Evolutionary conservation across 192 early-diverging fungal genomes (phyloP), one percentile per base, ranked within the genome.

Genomic region (Helicostylum pulchrum): DNA sequence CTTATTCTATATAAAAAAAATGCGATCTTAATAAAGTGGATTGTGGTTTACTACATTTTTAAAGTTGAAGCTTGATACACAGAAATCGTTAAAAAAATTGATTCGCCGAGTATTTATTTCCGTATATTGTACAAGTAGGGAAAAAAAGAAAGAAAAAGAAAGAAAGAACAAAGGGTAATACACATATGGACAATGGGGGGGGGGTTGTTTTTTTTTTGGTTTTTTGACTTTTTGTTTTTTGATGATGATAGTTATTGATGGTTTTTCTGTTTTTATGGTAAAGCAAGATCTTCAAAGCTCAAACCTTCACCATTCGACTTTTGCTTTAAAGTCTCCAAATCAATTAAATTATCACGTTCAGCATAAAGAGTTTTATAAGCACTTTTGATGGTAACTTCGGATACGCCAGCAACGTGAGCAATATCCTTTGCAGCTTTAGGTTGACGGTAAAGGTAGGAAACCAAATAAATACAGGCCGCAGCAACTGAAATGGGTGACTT

Each of bases 361-460:
- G 61, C 75, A 71, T 83, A 90, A 21, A 93, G 67, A 46, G 82
- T 70, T 61, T 85, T 87, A 67, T 93, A 93, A 0, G 91, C 86
- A 80, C 86, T 93, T 72, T 92, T 93, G 59, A 99, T 88, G 0
- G 97, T 99, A n/a, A 90, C 88, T 70, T 99, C 97, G 23, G 94
- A 95, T 47, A 95, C 94, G 60, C 94, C 93, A 19, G 91, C 89
- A 0, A 94, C 87, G 32, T 87, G 72, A 17, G 93, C 90, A 62
- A 99, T 91, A 11, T 94, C 90, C 32, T 77, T 80, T 4, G 93
- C 89, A 7, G 83, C 74, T 30, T 91, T 83, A 2, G 84, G 83
- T 51, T 86, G 78, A 12, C 79, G 78, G 39, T 87, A 88, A 32
- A 99, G 66, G 51, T 86, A 85, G 36, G 86, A 87, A 4, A 85